These are phyloP conservation scores for Solanum acaule DNA, from an alignment of 257 asterid genomes.

Conservation along the genomic window DNA sequence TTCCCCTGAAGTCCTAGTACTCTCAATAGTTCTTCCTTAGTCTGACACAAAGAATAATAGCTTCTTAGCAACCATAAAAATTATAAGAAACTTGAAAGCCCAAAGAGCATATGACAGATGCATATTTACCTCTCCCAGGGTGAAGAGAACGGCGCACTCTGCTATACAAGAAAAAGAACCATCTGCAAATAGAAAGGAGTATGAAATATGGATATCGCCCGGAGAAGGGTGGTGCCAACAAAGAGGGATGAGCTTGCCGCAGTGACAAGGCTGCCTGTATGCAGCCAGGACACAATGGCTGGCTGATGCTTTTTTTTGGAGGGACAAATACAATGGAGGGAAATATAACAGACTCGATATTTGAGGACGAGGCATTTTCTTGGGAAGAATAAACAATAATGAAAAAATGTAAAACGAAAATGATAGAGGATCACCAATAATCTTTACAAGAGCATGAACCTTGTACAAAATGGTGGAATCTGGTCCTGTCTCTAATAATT, in stretches of 20 bases:
- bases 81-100: not conserved
- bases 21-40: conserved; percentile 87
- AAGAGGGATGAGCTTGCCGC: not conserved
- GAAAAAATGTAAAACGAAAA: not conserved
- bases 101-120: conserved; percentile 1
- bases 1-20: conserved; percentile 83
- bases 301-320: not conserved
- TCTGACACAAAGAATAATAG: conserved; percentile 27
- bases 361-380: not conserved
- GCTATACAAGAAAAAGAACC: conserved; percentile 90
- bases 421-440: conserved; percentile 9
- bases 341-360: not conserved
- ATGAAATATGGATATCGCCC: not conserved
- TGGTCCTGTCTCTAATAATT: conserved; percentile 11
- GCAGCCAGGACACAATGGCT: not conserved
- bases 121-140: conserved; percentile 66
- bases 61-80: not conserved
- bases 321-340: not conserved
- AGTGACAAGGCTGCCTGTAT: not conserved
- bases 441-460: conserved; percentile 13
- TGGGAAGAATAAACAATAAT: not conserved
- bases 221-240: not conserved
- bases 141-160: conserved; percentile 69
- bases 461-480: conserved; percentile 11
- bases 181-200: conserved; percentile 15